A percentile compares a stretch with the other conserved stretches of the same genome.
phyloP scores from a whole-genome alignment of 805 yeast genomes.

The Starmerella roubikii region DNA sequence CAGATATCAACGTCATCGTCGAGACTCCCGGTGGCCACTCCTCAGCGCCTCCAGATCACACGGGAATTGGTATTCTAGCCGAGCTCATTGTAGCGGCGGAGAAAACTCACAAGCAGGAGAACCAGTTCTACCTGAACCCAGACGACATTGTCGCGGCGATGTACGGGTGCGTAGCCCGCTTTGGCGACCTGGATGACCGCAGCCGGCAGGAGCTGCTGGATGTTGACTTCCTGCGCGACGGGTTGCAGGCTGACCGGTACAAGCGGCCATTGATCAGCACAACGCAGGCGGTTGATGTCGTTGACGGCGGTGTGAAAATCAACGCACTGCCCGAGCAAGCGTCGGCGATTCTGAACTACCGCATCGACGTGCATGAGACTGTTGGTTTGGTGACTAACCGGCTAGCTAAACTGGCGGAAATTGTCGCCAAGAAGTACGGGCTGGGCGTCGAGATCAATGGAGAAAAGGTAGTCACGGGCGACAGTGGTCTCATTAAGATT shows the following conservation, averaged over 20 bases:
- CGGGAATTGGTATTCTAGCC: slow-evolving; percentile 61
- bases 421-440: slow-evolving; percentile 33
- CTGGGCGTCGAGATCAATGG: slow-evolving; percentile 31
- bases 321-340: slow-evolving; percentile 64
- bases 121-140: slow-evolving; percentile 32
- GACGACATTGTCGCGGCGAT: slow-evolving; percentile 28
- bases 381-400: slow-evolving; percentile 31
- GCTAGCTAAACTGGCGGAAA: slow-evolving; percentile 26
- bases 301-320: slow-evolving; percentile 59
- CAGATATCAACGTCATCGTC: slow-evolving; percentile 37
- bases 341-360: slow-evolving; percentile 42
- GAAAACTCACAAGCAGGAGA: slow-evolving; percentile 32
- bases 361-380: slow-evolving; percentile 48
- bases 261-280: slow-evolving; percentile 27
- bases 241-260: background rate
- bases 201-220: slow-evolving; percentile 8
- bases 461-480: slow-evolving; percentile 17
- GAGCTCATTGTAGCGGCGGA: slow-evolving; percentile 47
- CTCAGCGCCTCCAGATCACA: slow-evolving; percentile 68
- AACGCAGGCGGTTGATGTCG: slow-evolving; percentile 53
- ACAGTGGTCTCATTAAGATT: slow-evolving; percentile 31
- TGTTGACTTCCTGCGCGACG: background rate
- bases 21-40: slow-evolving; percentile 68
- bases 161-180: slow-evolving; percentile 51
- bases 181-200: slow-evolving; percentile 26